Conservation (phyloP, 139 green algal genomes). For the Asterochloris sp. region DNA sequence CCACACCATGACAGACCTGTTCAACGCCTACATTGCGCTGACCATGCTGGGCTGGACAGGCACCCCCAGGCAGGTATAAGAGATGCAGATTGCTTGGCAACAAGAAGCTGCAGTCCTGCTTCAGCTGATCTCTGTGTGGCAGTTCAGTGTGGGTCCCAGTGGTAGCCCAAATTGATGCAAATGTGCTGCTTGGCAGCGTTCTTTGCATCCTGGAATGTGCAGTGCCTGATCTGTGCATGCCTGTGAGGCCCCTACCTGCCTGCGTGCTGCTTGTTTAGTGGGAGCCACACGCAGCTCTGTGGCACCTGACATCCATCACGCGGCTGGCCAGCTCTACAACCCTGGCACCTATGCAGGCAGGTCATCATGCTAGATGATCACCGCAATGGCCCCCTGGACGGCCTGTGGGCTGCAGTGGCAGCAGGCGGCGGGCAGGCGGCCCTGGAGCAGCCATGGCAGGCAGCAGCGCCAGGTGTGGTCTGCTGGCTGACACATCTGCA, state of each 20-base stretch:
- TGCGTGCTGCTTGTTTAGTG: too few relatives aligned
- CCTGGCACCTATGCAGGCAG: neutral
- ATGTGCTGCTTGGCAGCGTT: neutral
- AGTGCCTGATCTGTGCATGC: neutral
- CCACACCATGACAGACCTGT: conserved; percentile 36
- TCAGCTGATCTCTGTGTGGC: too few relatives aligned
- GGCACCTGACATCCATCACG: neutral
- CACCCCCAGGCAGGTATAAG: too few relatives aligned
- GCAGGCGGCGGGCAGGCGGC: neutral
- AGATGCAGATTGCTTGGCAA: too few relatives aligned
- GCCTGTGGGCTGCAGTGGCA: conserved; percentile 27
- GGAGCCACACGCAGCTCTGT: neutral
- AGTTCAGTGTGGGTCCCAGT: too few relatives aligned
- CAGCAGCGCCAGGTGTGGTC: too few relatives aligned
- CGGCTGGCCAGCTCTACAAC: neutral
- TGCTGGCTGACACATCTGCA: too few relatives aligned
- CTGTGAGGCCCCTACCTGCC: neutral
- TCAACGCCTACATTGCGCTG: conserved; percentile 38
- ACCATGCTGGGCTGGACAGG: conserved; percentile 30
- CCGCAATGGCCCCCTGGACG: conserved; percentile 14
- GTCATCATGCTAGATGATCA: conserved; percentile 37
- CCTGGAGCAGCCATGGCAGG: neutral
- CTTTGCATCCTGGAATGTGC: neutral
- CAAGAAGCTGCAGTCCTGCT: too few relatives aligned
- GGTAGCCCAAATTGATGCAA: neutral